These are phyloP conservation scores for Raphanus hybrid DNA, from an alignment of 441 rosid genomes.

Conservation along the genomic window DNA sequence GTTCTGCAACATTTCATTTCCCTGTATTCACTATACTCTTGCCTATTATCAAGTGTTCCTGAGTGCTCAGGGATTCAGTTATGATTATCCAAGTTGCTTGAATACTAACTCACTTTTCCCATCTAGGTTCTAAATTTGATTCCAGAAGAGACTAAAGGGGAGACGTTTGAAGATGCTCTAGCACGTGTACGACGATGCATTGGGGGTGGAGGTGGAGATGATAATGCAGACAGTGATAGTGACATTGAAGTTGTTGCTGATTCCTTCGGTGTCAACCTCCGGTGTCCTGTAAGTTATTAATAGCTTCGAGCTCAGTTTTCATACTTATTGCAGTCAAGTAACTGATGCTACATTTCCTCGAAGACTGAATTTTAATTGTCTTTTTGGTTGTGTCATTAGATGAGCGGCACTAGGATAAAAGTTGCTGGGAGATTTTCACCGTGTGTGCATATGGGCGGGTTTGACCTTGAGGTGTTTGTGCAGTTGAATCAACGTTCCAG, in stretches of 20 bases:
- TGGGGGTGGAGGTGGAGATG: constrained; percentile 85
- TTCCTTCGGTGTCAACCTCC: constrained; percentile 74
- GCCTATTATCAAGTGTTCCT: not conserved
- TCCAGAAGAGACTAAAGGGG: constrained; percentile 89
- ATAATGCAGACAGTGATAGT: constrained; percentile 93
- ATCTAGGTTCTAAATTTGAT: constrained; percentile 81
- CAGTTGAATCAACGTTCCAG: constrained; percentile 97
- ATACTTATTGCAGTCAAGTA: constrained; percentile 12
- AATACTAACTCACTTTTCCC: constrained; percentile 22
- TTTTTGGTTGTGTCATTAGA: constrained; percentile 49
- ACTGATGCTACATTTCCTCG: constrained; percentile 16
- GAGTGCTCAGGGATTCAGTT: constrained; percentile 11
- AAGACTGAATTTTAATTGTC: constrained; percentile 15
- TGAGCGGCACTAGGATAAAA: constrained; percentile 98
- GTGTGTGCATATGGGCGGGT: constrained; percentile 96
- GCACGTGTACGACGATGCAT: constrained; percentile 90
- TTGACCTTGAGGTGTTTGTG: constrained; percentile 97
- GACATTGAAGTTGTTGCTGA: constrained; percentile 99
- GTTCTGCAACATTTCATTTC: constrained; percentile 18
- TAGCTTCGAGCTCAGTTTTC: constrained; percentile 26
- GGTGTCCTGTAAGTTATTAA: constrained; percentile 86
- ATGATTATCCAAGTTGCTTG: constrained; percentile 24
- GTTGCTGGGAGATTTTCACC: constrained; percentile 97
- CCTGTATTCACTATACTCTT: not conserved
- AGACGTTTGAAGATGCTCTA: constrained; percentile 82